Evolutionary conservation across 148 eudicot species (phyloP), one percentile per base, ranked within the genome.

Genomic region (Mesembryanthemum crystallinum): DNA sequence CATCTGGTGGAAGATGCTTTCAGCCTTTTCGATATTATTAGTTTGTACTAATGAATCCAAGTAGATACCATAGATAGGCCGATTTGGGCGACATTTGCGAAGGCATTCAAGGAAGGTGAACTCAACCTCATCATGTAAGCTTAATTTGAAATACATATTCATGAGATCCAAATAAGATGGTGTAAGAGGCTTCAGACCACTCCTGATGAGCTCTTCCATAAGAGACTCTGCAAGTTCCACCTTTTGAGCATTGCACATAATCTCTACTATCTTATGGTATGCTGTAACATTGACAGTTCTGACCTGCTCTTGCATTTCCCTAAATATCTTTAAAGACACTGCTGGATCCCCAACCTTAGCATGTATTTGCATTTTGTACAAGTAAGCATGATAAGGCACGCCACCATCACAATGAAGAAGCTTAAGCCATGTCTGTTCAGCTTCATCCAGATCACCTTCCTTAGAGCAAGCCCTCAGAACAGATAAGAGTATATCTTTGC

Each of bases 401-500:
- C 69, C 77, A 71, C 65, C 80, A 64, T 81, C 87, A 69, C 73
- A 74, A 39, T 60, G 51, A 23, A 80, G 83, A 71, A 96, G 92
- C 81, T 82, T 89, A 63, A 64, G 64, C 97, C 98, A 96, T 73
- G 87, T 85, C 64, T 70, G 78, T 78, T 96, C 94, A 52, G 89
- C 94, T 82, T 87, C 93, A 12, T 73, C 84, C 71, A 96, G 76
- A 85, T 92, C 87, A 42, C 97, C 98, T 59, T 77, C 85, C 79
- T 91, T 96, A 67, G 98, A 86, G 72, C 89, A 92, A 73, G 97
- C 94, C 86, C 99, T 89, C 71, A 89, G 78, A 67, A 91, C 72
- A 45, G 99, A 92, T 66, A 92, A 82, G 73, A 96, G 89, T 59
- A 89, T 90, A 68, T 96, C 93, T 76, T 43, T 77, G 76, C 78